These are phyloP conservation scores for Fusarium tupiense DNA, from an alignment of 2,329 filamentous ascomycete species.

Conservation along the genomic window DNA sequence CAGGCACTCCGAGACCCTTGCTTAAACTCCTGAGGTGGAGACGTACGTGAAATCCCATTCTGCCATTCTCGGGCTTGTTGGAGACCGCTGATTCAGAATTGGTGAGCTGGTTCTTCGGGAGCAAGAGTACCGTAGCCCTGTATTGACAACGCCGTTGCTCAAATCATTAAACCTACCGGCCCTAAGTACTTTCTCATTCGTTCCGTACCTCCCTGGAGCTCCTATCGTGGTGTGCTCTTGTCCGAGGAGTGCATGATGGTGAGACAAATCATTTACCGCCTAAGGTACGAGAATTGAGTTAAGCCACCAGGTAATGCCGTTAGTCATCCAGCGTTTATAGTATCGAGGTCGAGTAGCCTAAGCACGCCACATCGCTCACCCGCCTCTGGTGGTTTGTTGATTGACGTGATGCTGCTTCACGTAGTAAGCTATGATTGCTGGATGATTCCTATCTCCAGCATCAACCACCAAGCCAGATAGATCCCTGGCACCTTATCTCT, in stretches of 20 bases:
- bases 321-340: constrained; percentile 12
- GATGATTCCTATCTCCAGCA: background rate
- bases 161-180: background rate
- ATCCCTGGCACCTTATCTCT: constrained; percentile 5
- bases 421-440: background rate
- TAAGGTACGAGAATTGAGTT: background rate
- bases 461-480: background rate
- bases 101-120: background rate
- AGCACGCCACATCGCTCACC: constrained; percentile 1
- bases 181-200: background rate
- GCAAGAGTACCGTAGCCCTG: background rate
- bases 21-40: background rate
- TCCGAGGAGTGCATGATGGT: background rate
- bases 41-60: background rate
- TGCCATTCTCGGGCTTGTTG: background rate
- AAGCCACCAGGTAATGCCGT: constrained; percentile 6
- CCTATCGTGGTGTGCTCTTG: constrained; percentile 12
- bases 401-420: background rate
- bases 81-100: constrained; percentile 1
- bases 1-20: constrained; percentile 4
- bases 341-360: background rate
- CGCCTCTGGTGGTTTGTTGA: background rate
- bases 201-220: background rate
- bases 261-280: constrained; percentile 2
- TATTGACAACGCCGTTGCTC: background rate